Base-by-base conservation (phyloP, 2,329 filamentous ascomycete genomes). In the Colletotrichum gloeosporioides region DNA sequence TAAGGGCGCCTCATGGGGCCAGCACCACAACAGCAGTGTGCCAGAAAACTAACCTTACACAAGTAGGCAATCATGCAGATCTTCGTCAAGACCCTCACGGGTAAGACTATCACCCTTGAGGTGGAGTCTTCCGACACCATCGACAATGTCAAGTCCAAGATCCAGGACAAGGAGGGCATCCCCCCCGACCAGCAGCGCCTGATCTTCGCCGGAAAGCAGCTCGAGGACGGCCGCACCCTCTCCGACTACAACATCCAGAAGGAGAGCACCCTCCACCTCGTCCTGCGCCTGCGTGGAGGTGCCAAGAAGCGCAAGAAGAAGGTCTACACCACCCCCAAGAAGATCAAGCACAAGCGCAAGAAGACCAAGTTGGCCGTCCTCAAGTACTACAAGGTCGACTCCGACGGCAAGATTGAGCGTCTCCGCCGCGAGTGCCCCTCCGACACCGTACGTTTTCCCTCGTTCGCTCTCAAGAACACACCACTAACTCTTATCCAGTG, bases 261-360 rank as follows among this genome's bases (percentile, higher is more conserved):
- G 94, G 96, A 99, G 93, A 96, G 93, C 83, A 99, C 97, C 84
- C 96, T 99, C 82, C 97, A 99, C 91, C 91, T 99, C 83, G 97
- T 99, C 84, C 94, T 99, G 84, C 95, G 97, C 87, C 96, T 99
- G 79, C 97, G 96, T 93, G 97, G 97, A 92, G 97, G 96, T 89
- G 74, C 57, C 59, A 99, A 99, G 96, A 98, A 99, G 95, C 94
- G 98, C 90, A 99, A 99, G 95, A 98, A 98, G 96, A 99, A 99
- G 96, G 97, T 99, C 83, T 99, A 99, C 95, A 99, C 95, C 88
- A 99, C 97, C 86, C 97, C 97, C 89, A 99, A 99, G 96, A 99
- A 99, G 96, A 99, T 99, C 95, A 99, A 99, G 97, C 97, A 99
- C 94, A 99, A 99, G 96, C 95, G 96, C 92, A 99, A 99, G 96